A percentile compares a stretch with the other conserved stretches of the same genome.
phyloP scores from a whole-genome alignment of 352 stramenopile genomes.

The Labyrinthula sp. region DNA sequence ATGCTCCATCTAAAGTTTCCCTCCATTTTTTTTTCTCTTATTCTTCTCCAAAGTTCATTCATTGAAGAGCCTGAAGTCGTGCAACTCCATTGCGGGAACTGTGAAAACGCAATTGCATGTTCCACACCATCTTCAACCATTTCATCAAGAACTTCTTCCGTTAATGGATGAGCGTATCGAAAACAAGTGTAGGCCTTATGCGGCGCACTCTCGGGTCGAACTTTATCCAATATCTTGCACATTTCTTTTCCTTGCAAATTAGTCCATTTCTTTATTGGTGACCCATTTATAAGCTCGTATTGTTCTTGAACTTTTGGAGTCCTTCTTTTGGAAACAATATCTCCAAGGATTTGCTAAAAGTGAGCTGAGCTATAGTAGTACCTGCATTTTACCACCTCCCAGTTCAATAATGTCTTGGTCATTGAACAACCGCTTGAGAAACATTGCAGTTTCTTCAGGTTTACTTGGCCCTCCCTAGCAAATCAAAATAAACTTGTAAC shows the following conservation, averaged over 20 bases:
- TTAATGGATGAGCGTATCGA: constrained; percentile 90
- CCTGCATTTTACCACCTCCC: constrained; percentile 48
- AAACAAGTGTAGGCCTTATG: constrained; percentile 89
- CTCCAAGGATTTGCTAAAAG: constrained; percentile 6
- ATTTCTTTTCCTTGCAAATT: constrained; percentile 73
- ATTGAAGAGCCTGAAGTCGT: constrained; percentile 85
- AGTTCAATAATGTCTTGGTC: constrained; percentile 97
- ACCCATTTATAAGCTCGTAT: constrained; percentile 87
- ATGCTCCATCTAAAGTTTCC: constrained; percentile 59
- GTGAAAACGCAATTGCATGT: constrained; percentile 81
- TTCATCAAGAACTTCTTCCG: constrained; percentile 74
- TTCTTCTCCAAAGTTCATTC: constrained; percentile 58
- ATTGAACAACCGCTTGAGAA: constrained; percentile 93
- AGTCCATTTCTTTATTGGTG: constrained; percentile 89
- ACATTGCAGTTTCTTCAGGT: constrained; percentile 38
- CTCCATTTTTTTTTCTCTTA: constrained; percentile 63
- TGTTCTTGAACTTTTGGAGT: constrained; percentile 78
- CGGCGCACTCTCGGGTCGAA: constrained; percentile 50
- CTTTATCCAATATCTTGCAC: constrained; percentile 59
- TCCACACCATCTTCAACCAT: constrained; percentile 79
- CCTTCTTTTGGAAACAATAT: constrained; percentile 43
- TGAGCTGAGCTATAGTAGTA: constrained; percentile 35
- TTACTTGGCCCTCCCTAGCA: constrained; percentile 82
- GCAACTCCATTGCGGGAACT: constrained; percentile 95
- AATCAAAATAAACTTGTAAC: too few relatives aligned